Evolutionary conservation across 306 rosid species (phyloP).

Genomic region (Trifolium pratense): DNA sequence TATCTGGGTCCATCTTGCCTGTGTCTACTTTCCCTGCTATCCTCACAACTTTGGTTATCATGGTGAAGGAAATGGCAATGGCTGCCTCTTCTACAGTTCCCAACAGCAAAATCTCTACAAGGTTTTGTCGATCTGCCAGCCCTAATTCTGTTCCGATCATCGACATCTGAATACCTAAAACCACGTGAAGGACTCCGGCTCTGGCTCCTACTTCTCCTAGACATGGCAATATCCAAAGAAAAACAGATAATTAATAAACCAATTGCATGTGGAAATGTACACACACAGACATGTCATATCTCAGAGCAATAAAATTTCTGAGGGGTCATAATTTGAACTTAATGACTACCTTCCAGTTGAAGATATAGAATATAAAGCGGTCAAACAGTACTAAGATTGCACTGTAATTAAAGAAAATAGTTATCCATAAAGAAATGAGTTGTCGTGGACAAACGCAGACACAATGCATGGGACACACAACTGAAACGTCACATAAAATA

Average conservation of each 20-base stretch:
- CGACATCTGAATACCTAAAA: constrained; percentile 57
- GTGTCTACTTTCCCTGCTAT: constrained; percentile 71
- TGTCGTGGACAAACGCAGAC: constrained; percentile 15
- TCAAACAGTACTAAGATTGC: constrained; percentile 4
- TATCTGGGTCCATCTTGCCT: constrained; percentile 67
- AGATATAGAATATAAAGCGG: constrained; percentile 19
- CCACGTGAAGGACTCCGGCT: constrained; percentile 53
- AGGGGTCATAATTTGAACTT: constrained; percentile 7
- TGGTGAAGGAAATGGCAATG: constrained; percentile 76
- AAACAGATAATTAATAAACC: constrained; percentile 39
- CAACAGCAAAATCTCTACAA: constrained; percentile 79
- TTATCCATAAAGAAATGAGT: constrained; percentile 18
- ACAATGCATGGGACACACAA: constrained; percentile 7
- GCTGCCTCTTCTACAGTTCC: constrained; percentile 85
- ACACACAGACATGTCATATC: constrained; percentile 21
- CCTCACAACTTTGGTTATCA: constrained; percentile 61
- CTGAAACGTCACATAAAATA: not conserved
- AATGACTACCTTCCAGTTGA: constrained; percentile 16
- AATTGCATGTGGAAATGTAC: constrained; percentile 41
- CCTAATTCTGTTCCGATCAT: constrained; percentile 67
- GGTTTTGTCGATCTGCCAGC: constrained; percentile 53
- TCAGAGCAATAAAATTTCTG: constrained; percentile 33
- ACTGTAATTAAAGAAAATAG: constrained; percentile 12
- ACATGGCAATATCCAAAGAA: constrained; percentile 34
- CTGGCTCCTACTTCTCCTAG: constrained; percentile 49